Base-by-base conservation (phyloP, 2,329 filamentous ascomycete genomes). In the Fusarium marasasianum region DNA sequence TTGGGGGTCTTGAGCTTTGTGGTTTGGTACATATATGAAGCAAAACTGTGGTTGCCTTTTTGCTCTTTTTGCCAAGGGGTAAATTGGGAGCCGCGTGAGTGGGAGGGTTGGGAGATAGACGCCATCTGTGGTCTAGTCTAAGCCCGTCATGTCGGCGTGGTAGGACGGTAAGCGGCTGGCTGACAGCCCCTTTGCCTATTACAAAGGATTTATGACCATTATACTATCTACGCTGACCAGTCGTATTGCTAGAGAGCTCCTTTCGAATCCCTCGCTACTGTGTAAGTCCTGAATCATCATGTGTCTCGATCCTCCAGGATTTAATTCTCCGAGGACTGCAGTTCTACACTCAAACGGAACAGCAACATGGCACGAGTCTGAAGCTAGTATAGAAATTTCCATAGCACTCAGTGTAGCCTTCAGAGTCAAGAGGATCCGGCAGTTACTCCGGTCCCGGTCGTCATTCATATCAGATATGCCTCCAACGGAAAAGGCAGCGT, bases 91-190 rank as follows among this genome's bases (percentile, higher is more conserved):
- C 66, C 59, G 47, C 44, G n/a, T 35, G 48, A 61, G 48, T 35
- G 22, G 33, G 56, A 71, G 50, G 33, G 45, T 43, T 40, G 40
- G 41, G 31, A 38, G 69, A 57, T 29, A 33, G 55, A 50, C 59
- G 45, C 45, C 65, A 60, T 50, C 51, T 31, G 43, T 24, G 37
- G 17, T 43, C 20, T 64, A 53, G 47, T 40, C 53, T 57, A 63
- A 73, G 71, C 70, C 71, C 66, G 41, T 44, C 55, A 54, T 67
- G 56, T 29, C 44, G 51, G 24, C 31, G n/a, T 50, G 60, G 70
- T 71, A 73, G 60, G 56, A 74, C 71, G 60, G 56, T 47, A n/a
- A 60, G 58, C 33, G n/a, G 44, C 47, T 45, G 51, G 58, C 64
- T 69, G 69, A 60, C 48, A 44, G 17, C 47, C 45, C 45, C 35